Base-by-base conservation (phyloP, 805 yeast species). In the Lachancea nothofagi region DNA sequence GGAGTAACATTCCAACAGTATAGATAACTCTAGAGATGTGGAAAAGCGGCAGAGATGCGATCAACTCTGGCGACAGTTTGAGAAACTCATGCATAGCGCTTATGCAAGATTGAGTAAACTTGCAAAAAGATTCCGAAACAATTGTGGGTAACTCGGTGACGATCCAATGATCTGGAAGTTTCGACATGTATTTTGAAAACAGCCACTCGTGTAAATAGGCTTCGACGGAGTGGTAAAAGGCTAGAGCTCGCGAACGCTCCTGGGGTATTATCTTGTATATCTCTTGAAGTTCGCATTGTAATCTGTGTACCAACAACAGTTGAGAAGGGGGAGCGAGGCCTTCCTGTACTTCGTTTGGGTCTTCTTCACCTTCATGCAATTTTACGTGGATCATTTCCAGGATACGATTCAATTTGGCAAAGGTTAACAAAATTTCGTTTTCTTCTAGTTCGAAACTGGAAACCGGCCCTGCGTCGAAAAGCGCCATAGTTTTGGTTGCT, bases 121-220 rank as follows among this genome's bases (percentile, higher is more conserved):
- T 66, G 3, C 71, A 65, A 31, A 77, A 69, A 2, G 77, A 61
- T 9, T 58, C 64, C 6, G 70, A 59, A 1, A 77, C 59, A 15
- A 50, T 42, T 2, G 43, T 34, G 3, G 65, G 59, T 14, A 59
- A 42, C 3, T 49, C 48, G 22, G 15, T 29, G 5, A 34, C 23
- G n/a, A 38, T 30, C 7, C 35, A 29, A 29, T 44, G 49, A 13
- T 32, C 38, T 8, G 45, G 40, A 27, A 42, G 32, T 20, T 42
- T 50, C 14, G 48, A 52, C 14, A 52, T 47, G 25, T 56, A 49
- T 18, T 50, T 50, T 10, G 54, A 57, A 38, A 64, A 54, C 28
- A 62, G 58, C 41, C 83, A 83, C 53, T 80, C 85, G 50, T 77
- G 75, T 12, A 80, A 58, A 53, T 76, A 79, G 0, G 85, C 85